Percentiles rank a stretch among this genome's conserved stretches.
Conservation (phyloP, 805 yeast species). For the Vanderwaltozyma yarrowii region DNA sequence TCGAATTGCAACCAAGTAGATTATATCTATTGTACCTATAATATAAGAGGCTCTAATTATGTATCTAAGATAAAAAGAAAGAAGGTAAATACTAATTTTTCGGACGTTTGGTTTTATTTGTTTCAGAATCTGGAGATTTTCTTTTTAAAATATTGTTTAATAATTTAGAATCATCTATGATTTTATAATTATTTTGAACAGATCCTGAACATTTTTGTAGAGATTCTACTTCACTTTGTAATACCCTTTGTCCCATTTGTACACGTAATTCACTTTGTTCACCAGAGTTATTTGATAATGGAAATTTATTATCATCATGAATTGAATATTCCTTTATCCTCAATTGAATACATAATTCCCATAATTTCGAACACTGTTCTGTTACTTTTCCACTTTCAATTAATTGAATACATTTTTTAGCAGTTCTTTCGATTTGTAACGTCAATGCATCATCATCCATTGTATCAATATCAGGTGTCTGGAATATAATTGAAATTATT, state of each 20-base stretch:
- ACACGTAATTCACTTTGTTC: conserved; percentile 14
- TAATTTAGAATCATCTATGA: conserved; percentile 51
- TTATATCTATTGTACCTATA: conserved; percentile 12
- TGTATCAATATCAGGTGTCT: conserved; percentile 18
- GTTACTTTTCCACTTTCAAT: conserved; percentile 45
- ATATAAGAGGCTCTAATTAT: too few relatives aligned
- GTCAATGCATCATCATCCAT: conserved; percentile 15
- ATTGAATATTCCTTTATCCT: conserved; percentile 42
- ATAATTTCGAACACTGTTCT: conserved; percentile 17
- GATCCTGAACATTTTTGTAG: conserved; percentile 31
- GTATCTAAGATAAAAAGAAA: background rate
- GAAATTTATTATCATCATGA: conserved; percentile 4
- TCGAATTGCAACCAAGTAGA: conserved; percentile 17
- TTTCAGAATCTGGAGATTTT: conserved; percentile 11
- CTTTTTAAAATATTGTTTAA: conserved; percentile 50
- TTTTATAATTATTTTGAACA: conserved; percentile 26
- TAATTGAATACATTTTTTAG: conserved; percentile 52
- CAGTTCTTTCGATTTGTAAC: conserved; percentile 36
- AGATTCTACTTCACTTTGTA: conserved; percentile 46
- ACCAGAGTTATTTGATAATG: conserved; percentile 11
- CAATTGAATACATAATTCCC: conserved; percentile 19
- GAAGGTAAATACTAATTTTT: background rate
- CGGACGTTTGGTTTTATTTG: conserved; percentile 2
- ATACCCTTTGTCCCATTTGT: conserved; percentile 44
- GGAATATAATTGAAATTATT: conserved; percentile 34